Conservation (phyloP, 208 protist genomes). For the Acanthamoeba lugdunensis region DNA sequence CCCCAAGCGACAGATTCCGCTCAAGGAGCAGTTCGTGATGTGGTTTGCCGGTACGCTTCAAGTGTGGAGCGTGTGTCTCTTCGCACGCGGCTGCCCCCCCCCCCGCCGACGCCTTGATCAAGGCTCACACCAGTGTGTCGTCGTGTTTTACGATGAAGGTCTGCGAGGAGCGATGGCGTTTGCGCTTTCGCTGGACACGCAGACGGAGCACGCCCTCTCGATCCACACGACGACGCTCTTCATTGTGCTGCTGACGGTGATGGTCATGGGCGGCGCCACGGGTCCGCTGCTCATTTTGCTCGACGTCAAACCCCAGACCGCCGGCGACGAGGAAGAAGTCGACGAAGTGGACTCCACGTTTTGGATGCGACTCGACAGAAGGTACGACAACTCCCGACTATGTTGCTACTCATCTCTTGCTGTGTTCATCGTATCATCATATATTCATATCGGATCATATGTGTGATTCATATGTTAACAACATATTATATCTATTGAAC, state of each 20-base stretch:
- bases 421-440: neutral
- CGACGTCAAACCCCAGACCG: neutral
- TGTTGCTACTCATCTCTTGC: neutral
- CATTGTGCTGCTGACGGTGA: constrained; percentile 78
- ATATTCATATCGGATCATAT: too few relatives aligned
- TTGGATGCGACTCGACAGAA: constrained; percentile 81
- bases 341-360: neutral
- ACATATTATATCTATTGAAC: too few relatives aligned
- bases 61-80: too few relatives aligned
- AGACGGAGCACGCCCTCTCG: constrained; percentile 1
- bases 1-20: constrained; percentile 70
- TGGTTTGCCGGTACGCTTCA: constrained; percentile 78
- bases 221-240: constrained; percentile 75
- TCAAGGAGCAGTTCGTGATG: constrained; percentile 81
- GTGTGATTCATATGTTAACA: too few relatives aligned
- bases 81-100: too few relatives aligned
- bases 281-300: neutral
- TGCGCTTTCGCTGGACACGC: constrained; percentile 77
- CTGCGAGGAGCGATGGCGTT: constrained; percentile 86
- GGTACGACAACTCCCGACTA: neutral
- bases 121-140: too few relatives aligned
- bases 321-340: neutral
- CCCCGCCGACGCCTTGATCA: too few relatives aligned
- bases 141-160: too few relatives aligned
- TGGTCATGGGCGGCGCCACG: constrained; percentile 72